A percentile compares a stretch with the other conserved stretches of the same genome.
Evolutionary conservation across 495 filamentous ascomycete genomes (phyloP).

Genomic region (Podospora conica): DNA sequence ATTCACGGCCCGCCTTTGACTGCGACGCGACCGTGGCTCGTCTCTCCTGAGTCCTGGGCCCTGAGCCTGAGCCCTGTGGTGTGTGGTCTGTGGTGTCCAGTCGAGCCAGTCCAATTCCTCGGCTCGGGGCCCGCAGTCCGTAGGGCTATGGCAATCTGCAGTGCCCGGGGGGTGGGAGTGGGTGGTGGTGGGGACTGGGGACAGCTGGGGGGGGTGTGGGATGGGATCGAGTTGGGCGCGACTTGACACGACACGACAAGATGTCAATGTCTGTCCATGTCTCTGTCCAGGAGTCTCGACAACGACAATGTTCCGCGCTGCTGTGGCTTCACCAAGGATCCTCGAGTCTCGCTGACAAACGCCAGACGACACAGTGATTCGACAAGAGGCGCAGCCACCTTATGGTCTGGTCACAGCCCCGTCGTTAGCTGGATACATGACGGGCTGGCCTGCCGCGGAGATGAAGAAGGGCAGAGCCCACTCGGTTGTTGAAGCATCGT

Average conservation of each 20-base stretch:
- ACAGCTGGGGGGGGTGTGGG: background rate
- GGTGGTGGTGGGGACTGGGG: background rate
- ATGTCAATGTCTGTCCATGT: background rate
- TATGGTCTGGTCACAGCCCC: background rate
- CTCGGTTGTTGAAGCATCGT: slow-evolving; percentile 1
- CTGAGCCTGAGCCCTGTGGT: background rate
- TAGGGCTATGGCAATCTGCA: slow-evolving; percentile 8
- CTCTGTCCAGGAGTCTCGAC: background rate
- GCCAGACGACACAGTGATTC: background rate
- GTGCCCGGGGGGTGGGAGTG: background rate
- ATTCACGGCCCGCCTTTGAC: slow-evolving; percentile 2
- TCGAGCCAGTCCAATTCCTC: slow-evolving; percentile 6
- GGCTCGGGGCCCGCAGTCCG: background rate
- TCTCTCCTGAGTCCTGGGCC: slow-evolving; percentile 1
- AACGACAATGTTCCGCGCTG: background rate
- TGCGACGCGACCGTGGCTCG: background rate
- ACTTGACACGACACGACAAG: background rate
- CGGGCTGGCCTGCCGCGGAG: background rate
- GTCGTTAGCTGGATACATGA: background rate
- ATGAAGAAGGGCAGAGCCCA: background rate
- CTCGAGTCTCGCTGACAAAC: slow-evolving; percentile 6
- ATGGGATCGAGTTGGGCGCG: background rate
- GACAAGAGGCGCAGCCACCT: slow-evolving; percentile 2
- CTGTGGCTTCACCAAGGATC: background rate
- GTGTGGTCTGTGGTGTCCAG: too few species aligned